Evolutionary conservation across 192 early-diverging fungal genomes (phyloP).

Genomic region (Pilaira anomala): DNA sequence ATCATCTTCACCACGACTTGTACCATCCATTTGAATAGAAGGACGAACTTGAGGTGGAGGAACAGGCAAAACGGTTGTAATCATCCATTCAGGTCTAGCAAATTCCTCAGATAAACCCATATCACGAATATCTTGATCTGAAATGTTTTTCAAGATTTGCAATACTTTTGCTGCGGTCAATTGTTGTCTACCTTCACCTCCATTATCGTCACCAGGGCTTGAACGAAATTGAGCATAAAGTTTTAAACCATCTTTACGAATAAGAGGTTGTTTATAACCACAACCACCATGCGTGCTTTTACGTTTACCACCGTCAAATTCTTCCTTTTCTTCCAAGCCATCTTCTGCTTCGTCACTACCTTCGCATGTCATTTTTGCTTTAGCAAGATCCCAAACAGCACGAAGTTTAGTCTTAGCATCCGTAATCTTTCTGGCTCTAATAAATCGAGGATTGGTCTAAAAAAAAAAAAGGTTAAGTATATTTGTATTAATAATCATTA

Average conservation of each 20-base stretch:
- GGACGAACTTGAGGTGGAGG: constrained; percentile 97
- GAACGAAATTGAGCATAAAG: constrained; percentile 50
- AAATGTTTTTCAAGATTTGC: constrained; percentile 82
- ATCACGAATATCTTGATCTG: constrained; percentile 75
- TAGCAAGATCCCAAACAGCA: constrained; percentile 86
- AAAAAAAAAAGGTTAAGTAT: too few species aligned
- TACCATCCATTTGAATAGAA: constrained; percentile 91
- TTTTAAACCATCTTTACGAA: constrained; percentile 78
- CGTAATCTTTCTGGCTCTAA: constrained; percentile 56
- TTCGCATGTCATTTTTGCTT: constrained; percentile 80
- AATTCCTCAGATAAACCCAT: constrained; percentile 89
- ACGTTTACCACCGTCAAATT: constrained; percentile 45
- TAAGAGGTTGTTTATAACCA: constrained; percentile 77
- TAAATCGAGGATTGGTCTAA: constrained; percentile 67
- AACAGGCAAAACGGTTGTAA: constrained; percentile 90
- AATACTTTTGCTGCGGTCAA: constrained; percentile 75
- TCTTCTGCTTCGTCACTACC: constrained; percentile 64
- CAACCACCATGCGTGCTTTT: constrained; percentile 82
- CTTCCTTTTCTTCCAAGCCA: constrained; percentile 49
- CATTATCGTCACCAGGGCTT: constrained; percentile 27
- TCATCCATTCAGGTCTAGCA: constrained; percentile 98
- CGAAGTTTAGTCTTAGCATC: constrained; percentile 74
- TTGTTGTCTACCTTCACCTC: constrained; percentile 56
- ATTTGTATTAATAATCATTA: neutral
- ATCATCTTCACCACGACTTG: constrained; percentile 90